Evolutionary conservation across 2,329 filamentous ascomycete species (phyloP), one percentile per base, ranked within the genome.

Genomic region (Coniochaeta sp.): DNA sequence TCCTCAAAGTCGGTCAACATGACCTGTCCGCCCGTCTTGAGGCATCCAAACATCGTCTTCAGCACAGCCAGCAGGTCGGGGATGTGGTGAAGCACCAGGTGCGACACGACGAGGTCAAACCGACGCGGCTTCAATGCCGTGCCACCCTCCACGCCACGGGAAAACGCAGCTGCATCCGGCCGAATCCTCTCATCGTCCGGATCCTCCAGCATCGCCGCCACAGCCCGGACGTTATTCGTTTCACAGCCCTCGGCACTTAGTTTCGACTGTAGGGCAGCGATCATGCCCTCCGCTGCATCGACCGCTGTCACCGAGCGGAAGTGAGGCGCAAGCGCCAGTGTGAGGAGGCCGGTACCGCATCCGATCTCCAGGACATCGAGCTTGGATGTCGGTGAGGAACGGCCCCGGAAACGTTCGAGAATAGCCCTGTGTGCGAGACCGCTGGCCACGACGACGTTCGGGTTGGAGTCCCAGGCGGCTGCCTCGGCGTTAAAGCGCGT

Each of bases 1-100:
- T 82, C 73, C 59, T 82, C 77, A 59, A 76, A 83, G 58, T 82
- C 79, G 1, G 78, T 82, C 56, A 82, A 61, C 1, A 75, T 75
- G 1, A 81, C 66, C 49, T 62, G 58, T 0, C 77, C 79, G 0
- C 76, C 77, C 0, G 67, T 61, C 51, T 67, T 71, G 40, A 82
- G 63, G 33, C 73, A 75, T 5, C 68, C 73, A 26, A 69, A 62
- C 61, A 81, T 69, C 1, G 73, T 76, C 4, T 49, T 53, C 20
- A 82, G 63, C 2, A 80, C 64, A 0, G 60, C 53, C 1, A 60
- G 54, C 6, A 81, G 61, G 40, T 72, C 69, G 0, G 72, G 67
- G 18, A 82, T 74, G 62, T 83, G 79, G 59, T 82, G 79, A 12
- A 82, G 66, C 3, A 78, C 77, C 10, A 82, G 63, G 59, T 82